phyloP scores from a whole-genome alignment of 2,329 filamentous ascomycete species.

The Ceratocystis huliohia region DNA sequence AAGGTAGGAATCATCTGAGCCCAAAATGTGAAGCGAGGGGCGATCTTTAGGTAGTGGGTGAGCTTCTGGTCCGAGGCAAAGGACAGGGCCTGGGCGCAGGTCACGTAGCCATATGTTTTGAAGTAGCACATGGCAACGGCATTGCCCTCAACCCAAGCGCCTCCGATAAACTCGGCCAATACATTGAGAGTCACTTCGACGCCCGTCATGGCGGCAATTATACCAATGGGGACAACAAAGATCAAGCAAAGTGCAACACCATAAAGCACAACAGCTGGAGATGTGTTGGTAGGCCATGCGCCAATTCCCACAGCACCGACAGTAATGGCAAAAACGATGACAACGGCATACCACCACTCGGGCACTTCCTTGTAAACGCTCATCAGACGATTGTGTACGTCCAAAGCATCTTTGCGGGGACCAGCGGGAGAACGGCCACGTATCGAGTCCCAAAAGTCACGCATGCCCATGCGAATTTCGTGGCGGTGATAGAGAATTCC shows the following conservation, averaged over 20 bases:
- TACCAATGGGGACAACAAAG: conserved; percentile 40
- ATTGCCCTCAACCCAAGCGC: conserved; percentile 39
- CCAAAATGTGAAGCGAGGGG: conserved; percentile 45
- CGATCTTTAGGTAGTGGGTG: conserved; percentile 47
- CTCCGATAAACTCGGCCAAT: conserved; percentile 41
- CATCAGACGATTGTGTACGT: conserved; percentile 27
- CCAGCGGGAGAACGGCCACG: conserved; percentile 25
- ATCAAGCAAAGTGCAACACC: conserved; percentile 38
- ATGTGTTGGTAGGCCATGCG: conserved; percentile 39
- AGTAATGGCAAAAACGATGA: conserved; percentile 34
- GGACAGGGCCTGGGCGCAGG: conserved; percentile 39
- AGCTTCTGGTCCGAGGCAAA: conserved; percentile 39
- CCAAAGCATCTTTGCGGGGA: conserved; percentile 27
- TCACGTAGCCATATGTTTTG: conserved; percentile 40
- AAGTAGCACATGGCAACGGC: conserved; percentile 43
- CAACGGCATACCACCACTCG: conserved; percentile 42
- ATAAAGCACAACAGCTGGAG: conserved; percentile 39
- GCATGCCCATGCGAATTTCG: conserved; percentile 39
- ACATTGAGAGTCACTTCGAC: conserved; percentile 41
- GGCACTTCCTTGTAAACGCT: conserved; percentile 34
- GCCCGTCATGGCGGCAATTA: conserved; percentile 42
- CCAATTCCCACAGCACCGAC: conserved; percentile 37
- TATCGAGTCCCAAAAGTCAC: conserved; percentile 35
- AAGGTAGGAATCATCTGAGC: conserved; percentile 48
- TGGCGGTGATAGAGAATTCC: conserved; percentile 40